Percentiles rank a stretch among this genome's conserved stretches.
phyloP scores from a whole-genome alignment of 371 early-diverging fungal genomes.

The Pancytospora epiphaga region DNA sequence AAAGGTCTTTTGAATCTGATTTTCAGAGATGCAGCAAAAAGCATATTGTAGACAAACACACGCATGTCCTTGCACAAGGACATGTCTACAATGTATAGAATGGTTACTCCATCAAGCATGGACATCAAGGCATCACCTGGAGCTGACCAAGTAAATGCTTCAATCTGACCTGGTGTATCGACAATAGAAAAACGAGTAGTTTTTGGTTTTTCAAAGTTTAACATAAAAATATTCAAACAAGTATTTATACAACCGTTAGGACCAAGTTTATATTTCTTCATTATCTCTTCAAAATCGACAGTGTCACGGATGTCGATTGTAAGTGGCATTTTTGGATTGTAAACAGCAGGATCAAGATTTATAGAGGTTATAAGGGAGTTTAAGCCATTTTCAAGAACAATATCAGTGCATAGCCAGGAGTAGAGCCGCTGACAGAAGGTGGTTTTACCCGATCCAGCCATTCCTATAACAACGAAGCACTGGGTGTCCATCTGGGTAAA shows the following conservation, averaged over 20 bases:
- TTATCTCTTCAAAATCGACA: conserved; percentile 90
- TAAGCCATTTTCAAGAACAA: conserved; percentile 44
- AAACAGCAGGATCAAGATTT: conserved; percentile 95
- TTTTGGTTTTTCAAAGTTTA: conserved; percentile 67
- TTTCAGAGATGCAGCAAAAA: conserved; percentile 75
- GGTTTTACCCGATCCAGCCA: conserved; percentile 97
- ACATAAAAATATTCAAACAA: conserved; percentile 83
- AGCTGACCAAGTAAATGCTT: conserved; percentile 98
- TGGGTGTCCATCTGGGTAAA: conserved; percentile 6
- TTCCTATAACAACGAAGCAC: conserved; percentile 64
- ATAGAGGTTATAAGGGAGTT: conserved; percentile 60
- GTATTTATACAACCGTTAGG: conserved; percentile 97
- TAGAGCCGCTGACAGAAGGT: conserved; percentile 75
- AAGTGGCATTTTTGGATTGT: conserved; percentile 75
- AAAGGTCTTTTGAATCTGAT: conserved; percentile 71
- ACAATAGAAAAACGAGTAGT: conserved; percentile 65
- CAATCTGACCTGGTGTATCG: conserved; percentile 99
- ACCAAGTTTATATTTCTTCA: conserved; percentile 92
- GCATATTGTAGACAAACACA: conserved; percentile 98
- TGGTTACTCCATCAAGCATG: conserved; percentile 6
- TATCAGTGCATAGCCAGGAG: conserved; percentile 50
- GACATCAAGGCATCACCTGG: conserved; percentile 66
- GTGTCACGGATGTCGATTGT: conserved; percentile 95
- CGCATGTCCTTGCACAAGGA: conserved; percentile 77
- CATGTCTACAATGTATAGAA: conserved; percentile 90